phyloP scores from a whole-genome alignment of 2,329 filamentous ascomycete genomes.

The Pezicula neosporulosa region DNA sequence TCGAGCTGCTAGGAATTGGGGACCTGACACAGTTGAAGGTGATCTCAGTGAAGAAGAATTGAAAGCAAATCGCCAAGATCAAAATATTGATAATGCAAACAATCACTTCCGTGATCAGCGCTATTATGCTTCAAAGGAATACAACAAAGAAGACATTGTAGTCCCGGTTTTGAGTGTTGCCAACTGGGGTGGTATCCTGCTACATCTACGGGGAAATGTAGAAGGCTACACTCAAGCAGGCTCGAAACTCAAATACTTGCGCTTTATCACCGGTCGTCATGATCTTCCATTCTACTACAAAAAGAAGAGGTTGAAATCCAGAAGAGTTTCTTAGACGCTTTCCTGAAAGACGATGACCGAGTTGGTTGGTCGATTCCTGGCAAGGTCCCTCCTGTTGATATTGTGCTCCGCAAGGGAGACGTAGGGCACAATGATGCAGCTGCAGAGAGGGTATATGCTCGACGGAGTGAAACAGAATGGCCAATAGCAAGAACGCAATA shows the following conservation, averaged over 20 bases:
- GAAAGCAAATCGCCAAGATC: conserved; percentile 34
- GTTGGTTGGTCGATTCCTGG: conserved; percentile 57
- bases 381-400: conserved; percentile 54
- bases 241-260: conserved; percentile 62
- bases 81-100: conserved; percentile 40
- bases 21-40: conserved; percentile 51
- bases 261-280: conserved; percentile 65
- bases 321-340: conserved; percentile 65
- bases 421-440: conserved; percentile 63
- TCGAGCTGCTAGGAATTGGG: conserved; percentile 32
- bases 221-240: conserved; percentile 60
- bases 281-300: conserved; percentile 69
- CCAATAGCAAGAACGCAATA: conserved; percentile 64
- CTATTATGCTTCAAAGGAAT: conserved; percentile 37
- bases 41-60: conserved; percentile 49
- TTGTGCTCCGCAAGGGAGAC: conserved; percentile 63
- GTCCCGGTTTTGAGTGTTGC: conserved; percentile 64
- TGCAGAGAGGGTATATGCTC: conserved; percentile 51
- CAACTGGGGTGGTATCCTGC: conserved; percentile 67
- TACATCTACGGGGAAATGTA: conserved; percentile 66
- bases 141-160: conserved; percentile 60
- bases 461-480: conserved; percentile 60
- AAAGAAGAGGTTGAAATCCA: conserved; percentile 64
- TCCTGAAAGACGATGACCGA: conserved; percentile 63
- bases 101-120: conserved; percentile 52